Evolutionary conservation across 768 basidiomycete genomes (phyloP).

Genomic region (Austroboletus eburneus): DNA sequence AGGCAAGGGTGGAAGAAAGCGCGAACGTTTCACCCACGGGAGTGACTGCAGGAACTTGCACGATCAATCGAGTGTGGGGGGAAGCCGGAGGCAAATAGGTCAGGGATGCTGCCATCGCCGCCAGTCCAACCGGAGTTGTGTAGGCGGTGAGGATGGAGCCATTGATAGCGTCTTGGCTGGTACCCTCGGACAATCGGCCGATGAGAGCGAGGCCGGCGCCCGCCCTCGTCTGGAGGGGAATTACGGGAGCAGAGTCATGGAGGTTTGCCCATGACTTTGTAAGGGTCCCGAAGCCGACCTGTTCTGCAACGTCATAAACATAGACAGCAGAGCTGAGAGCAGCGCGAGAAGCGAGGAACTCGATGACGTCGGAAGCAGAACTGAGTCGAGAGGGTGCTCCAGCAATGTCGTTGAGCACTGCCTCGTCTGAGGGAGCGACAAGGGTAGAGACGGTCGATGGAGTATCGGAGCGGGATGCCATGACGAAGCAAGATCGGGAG

Average conservation of each 20-base stretch:
- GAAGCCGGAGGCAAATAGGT: constrained; percentile 63
- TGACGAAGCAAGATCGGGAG: neutral
- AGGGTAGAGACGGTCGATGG: constrained; percentile 27
- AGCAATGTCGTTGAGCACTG: constrained; percentile 19
- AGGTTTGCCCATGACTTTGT: constrained; percentile 60
- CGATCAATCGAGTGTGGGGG: constrained; percentile 61
- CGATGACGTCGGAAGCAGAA: constrained; percentile 61
- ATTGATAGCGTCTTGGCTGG: constrained; percentile 60
- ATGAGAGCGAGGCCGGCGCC: constrained; percentile 81
- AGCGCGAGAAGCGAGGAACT: constrained; percentile 59
- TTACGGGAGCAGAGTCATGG: constrained; percentile 47
- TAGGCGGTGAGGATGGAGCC: constrained; percentile 70
- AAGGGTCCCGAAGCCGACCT: constrained; percentile 73
- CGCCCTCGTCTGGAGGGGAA: constrained; percentile 74
- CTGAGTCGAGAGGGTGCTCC: constrained; percentile 3
- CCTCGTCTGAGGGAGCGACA: constrained; percentile 31
- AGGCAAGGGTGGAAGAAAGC: constrained; percentile 73
- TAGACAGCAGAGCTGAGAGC: constrained; percentile 64
- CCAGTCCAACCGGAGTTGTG: constrained; percentile 80
- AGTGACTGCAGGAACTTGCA: constrained; percentile 79
- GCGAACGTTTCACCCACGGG: constrained; percentile 60
- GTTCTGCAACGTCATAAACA: constrained; percentile 79
- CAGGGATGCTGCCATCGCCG: constrained; percentile 78
- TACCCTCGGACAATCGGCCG: constrained; percentile 75
- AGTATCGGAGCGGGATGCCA: constrained; percentile 2